Conservation (phyloP, 2,329 filamentous ascomycete genomes). For the Plectosphaerella plurivora region DNA sequence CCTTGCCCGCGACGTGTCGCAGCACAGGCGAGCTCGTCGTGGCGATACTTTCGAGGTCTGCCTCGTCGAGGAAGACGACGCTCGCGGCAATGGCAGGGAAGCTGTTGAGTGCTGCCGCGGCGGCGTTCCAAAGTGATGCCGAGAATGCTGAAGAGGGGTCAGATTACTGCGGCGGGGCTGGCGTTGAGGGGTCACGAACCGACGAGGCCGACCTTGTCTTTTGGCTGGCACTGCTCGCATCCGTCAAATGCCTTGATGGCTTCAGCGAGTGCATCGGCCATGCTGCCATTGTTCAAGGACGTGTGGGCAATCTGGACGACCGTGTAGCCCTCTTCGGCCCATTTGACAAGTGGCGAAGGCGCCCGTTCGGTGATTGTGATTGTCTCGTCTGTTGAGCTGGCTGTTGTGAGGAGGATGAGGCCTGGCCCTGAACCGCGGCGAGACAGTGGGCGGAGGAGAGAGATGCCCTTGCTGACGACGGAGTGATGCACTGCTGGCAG, state of each 20-base stretch:
- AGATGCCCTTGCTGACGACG: not conserved
- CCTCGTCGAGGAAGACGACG: constrained; percentile 15
- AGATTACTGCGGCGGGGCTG: not conserved
- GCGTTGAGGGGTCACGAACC: constrained; percentile 17
- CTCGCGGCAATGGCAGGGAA: constrained; percentile 15
- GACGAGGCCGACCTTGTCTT: constrained; percentile 32
- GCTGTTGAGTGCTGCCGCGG: constrained; percentile 13
- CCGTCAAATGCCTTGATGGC: constrained; percentile 14
- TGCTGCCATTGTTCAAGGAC: constrained; percentile 6
- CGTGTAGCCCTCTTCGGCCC: constrained; percentile 67
- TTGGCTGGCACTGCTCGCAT: constrained; percentile 26
- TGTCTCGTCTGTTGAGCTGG: not conserved
- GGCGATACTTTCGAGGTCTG: constrained; percentile 1
- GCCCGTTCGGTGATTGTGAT: constrained; percentile 22
- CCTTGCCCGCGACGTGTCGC: constrained; percentile 11
- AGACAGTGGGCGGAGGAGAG: constrained; percentile 20
- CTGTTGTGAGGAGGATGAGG: constrained; percentile 20
- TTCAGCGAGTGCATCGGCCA: constrained; percentile 9
- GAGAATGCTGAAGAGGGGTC: constrained; percentile 10
- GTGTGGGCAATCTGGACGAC: constrained; percentile 48
- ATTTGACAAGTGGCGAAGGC: constrained; percentile 58
- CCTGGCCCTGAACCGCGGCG: constrained; percentile 26
- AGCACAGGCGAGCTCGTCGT: constrained; percentile 9
- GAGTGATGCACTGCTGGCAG: not conserved
- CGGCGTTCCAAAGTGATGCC: constrained; percentile 15